phyloP scores from a whole-genome alignment of 2,329 filamentous ascomycete genomes.

The Colletotrichum sp. region DNA sequence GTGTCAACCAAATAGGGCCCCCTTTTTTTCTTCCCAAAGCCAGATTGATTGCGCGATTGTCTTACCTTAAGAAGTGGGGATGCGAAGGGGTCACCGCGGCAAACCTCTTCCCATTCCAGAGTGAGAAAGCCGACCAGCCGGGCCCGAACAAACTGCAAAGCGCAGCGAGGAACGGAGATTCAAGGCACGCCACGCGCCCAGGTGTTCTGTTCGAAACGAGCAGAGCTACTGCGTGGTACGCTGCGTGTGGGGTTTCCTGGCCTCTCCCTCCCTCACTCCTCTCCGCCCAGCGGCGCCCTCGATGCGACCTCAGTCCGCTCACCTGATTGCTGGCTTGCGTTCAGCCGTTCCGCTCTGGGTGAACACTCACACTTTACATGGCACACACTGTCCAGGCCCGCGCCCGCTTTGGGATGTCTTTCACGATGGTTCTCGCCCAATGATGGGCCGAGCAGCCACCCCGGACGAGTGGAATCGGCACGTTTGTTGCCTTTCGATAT shows the following conservation, averaged over 20 bases:
- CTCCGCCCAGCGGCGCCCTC: background rate
- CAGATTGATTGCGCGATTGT: background rate
- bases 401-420: background rate
- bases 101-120: background rate
- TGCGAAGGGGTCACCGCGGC: background rate
- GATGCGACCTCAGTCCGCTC: background rate
- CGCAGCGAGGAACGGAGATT: background rate
- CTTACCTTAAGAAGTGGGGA: background rate
- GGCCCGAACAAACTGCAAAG: background rate
- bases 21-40: background rate
- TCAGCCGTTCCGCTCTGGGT: background rate
- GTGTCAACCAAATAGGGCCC: background rate
- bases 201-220: background rate
- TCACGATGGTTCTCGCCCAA: constrained; percentile 3
- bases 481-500: background rate
- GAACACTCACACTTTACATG: background rate
- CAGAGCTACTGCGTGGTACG: background rate
- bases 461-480: background rate
- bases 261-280: background rate
- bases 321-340: background rate
- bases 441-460: background rate
- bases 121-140: background rate
- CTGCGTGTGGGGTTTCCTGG: background rate
- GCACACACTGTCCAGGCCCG: background rate
- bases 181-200: background rate